These are phyloP conservation scores for Nannochloropsis granulata DNA, from an alignment of 108 stramenopile genomes.

Conservation along the genomic window DNA sequence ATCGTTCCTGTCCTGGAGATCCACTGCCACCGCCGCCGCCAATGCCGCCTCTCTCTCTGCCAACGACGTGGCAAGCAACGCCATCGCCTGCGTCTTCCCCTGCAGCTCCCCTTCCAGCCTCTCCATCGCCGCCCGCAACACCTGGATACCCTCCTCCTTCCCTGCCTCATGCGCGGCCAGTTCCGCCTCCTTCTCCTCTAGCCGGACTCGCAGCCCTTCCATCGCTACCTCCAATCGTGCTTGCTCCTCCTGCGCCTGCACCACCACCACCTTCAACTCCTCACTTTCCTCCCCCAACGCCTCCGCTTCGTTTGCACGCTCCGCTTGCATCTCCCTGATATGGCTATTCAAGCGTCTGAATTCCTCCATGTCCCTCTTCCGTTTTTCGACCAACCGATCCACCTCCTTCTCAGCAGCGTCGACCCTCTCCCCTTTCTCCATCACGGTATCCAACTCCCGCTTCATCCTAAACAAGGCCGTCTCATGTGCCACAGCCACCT, in stretches of 20 bases:
- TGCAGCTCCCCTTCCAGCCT: background rate
- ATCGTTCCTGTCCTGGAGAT: background rate
- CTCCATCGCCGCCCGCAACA: background rate
- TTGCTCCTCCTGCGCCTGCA: background rate
- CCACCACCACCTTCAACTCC: background rate
- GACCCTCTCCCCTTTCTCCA: background rate
- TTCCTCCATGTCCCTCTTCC: background rate
- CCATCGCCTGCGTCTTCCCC: background rate
- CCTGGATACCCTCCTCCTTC: background rate
- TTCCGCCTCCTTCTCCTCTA: background rate
- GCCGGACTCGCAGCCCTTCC: background rate
- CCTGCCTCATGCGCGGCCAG: background rate
- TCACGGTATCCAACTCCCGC: background rate
- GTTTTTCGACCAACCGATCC: background rate
- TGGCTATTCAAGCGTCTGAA: background rate
- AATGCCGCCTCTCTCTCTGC: background rate
- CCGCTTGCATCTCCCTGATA: background rate
- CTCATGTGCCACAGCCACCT: background rate
- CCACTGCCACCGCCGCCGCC: background rate
- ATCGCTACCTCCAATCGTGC: background rate
- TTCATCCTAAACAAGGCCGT: background rate
- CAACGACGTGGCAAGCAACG: background rate
- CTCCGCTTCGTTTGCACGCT: background rate
- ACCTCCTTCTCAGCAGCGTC: background rate
- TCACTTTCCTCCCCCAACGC: background rate